Conservation (phyloP, 2,329 filamentous ascomycete genomes). For the Bipolaris gigantea region DNA sequence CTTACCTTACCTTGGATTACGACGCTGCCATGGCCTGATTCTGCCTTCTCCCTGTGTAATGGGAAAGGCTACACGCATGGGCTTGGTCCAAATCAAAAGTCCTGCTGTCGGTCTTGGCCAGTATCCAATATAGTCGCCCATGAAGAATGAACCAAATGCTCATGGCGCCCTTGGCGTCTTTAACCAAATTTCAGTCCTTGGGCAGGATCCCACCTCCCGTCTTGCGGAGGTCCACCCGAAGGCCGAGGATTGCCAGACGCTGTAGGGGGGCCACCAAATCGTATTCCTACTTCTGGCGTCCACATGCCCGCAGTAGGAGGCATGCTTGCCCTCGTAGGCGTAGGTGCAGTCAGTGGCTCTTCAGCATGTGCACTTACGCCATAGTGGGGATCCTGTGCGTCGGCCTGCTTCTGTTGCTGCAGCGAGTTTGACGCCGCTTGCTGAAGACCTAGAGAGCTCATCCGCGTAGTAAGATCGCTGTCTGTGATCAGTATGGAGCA, state of each 20-base stretch:
- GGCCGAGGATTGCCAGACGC: slow-evolving; percentile 36
- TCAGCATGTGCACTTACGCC: slow-evolving; percentile 50
- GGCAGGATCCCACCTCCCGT: slow-evolving; percentile 46
- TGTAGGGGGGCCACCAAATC: slow-evolving; percentile 61
- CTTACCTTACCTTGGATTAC: not conserved
- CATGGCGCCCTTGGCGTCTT: not conserved
- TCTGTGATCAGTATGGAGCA: slow-evolving; percentile 11
- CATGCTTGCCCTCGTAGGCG: slow-evolving; percentile 45
- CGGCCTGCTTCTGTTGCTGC: slow-evolving; percentile 51
- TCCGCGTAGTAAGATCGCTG: slow-evolving; percentile 62
- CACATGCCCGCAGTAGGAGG: slow-evolving; percentile 62
- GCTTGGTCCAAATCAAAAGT: not conserved
- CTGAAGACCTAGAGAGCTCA: slow-evolving; percentile 60
- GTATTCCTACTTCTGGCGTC: slow-evolving; percentile 80
- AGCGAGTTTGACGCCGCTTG: slow-evolving; percentile 46
- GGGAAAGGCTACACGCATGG: not conserved
- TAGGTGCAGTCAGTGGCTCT: slow-evolving; percentile 57
- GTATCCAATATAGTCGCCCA: slow-evolving; percentile 1
- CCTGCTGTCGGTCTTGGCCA: slow-evolving; percentile 2
- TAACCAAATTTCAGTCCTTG: slow-evolving; percentile 47
- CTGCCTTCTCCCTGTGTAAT: not conserved
- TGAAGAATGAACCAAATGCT: not conserved
- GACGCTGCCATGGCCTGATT: not conserved
- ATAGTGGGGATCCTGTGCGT: slow-evolving; percentile 64
- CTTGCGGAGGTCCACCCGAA: slow-evolving; percentile 39